Conservation (phyloP, 176 grass and related monocot genomes). For the Pontederia crassipes region DNA sequence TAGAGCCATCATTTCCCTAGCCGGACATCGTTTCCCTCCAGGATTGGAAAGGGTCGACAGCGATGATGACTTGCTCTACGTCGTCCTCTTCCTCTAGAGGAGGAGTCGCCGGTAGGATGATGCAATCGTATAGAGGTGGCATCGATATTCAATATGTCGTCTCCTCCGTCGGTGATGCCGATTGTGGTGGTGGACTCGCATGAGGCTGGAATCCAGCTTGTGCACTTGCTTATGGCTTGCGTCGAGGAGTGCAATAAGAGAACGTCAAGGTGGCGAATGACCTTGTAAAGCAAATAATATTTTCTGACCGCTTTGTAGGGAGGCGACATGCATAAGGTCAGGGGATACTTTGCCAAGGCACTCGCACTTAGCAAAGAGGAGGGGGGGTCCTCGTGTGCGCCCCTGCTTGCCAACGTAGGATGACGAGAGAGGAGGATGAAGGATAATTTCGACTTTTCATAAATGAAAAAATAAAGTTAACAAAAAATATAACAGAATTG, state of each 20-base stretch:
- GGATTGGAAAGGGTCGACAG: slow-evolving; percentile 1
- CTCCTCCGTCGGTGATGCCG: neutral
- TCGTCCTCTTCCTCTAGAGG: too few relatives aligned
- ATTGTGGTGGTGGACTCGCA: slow-evolving; percentile 7
- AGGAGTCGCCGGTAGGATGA: too few relatives aligned
- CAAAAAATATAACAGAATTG: too few relatives aligned
- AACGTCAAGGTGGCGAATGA: slow-evolving; percentile 7
- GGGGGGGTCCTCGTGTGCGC: too few relatives aligned
- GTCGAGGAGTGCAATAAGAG: slow-evolving; percentile 7
- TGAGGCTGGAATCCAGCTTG: slow-evolving; percentile 7
- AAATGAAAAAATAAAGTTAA: too few relatives aligned
- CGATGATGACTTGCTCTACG: neutral
- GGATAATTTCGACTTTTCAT: too few relatives aligned
- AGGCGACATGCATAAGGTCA: slow-evolving; percentile 7
- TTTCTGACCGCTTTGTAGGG: slow-evolving; percentile 5
- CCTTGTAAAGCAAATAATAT: slow-evolving; percentile 4
- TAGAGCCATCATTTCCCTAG: neutral
- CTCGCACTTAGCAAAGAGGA: neutral
- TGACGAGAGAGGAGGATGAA: too few relatives aligned
- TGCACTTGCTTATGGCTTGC: slow-evolving; percentile 1
- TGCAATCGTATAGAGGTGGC: neutral
- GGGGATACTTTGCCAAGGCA: neutral
- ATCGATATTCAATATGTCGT: neutral
- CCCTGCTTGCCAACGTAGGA: too few relatives aligned
- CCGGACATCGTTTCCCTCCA: neutral